These are phyloP conservation scores for Boletus bicolor DNA, from an alignment of 768 basidiomycete genomes.

Conservation along the genomic window DNA sequence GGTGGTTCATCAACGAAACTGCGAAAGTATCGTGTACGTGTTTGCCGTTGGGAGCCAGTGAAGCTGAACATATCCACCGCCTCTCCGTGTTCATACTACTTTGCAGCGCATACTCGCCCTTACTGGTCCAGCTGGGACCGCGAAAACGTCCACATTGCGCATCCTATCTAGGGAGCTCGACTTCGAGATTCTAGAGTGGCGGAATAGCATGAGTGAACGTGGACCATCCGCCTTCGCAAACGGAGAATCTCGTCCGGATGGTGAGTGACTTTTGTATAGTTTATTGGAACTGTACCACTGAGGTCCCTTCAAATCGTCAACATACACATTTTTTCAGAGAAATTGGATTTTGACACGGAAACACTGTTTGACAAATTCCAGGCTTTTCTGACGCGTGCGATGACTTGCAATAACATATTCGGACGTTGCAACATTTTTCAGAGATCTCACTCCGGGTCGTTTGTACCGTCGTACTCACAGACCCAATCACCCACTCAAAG, in stretches of 20 bases:
- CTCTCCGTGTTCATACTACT: no score
- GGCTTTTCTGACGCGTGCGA: slow-evolving; percentile 69
- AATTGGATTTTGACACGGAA: slow-evolving; percentile 13
- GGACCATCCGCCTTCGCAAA: slow-evolving; percentile 22
- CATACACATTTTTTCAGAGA: slow-evolving; percentile 8
- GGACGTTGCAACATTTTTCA: slow-evolving; percentile 5
- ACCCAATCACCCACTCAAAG: not conserved
- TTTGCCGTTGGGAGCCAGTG: not conserved
- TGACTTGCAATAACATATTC: slow-evolving; percentile 57
- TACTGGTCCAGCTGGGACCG: slow-evolving; percentile 86
- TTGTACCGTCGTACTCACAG: not conserved
- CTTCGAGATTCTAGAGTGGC: slow-evolving; percentile 86
- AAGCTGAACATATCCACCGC: not conserved
- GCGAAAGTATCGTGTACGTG: slow-evolving; percentile 69
- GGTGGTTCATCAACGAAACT: slow-evolving; percentile 62
- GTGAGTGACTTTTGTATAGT: not conserved
- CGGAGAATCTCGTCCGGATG: slow-evolving; percentile 11
- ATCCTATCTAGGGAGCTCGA: slow-evolving; percentile 71
- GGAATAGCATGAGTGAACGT: slow-evolving; percentile 59
- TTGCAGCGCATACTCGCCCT: slow-evolving; percentile 76
- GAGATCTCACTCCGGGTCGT: not conserved
- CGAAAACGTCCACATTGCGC: slow-evolving; percentile 83
- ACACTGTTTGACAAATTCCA: slow-evolving; percentile 64
- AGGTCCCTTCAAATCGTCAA: not conserved
- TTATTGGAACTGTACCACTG: not conserved